Base-by-base conservation (phyloP, 441 rosid genomes). In the Adansonia gregorii region DNA sequence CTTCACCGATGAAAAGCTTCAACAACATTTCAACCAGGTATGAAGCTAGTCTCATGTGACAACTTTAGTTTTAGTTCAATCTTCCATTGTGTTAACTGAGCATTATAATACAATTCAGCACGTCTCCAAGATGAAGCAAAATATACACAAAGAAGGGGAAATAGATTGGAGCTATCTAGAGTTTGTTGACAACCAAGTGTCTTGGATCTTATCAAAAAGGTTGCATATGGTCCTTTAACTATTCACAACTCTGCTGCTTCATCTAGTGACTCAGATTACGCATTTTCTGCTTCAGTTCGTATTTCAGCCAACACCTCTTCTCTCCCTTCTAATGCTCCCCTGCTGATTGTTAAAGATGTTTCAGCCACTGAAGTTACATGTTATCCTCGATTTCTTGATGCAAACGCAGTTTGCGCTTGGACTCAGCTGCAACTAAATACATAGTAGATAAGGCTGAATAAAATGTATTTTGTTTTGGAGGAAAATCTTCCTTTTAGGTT, bases 101-200 rank as follows among this genome's bases (percentile, higher is more conserved):
- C 20, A 67, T 24, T 41, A 61, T 80, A 24, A 67, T 78, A 48
- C 73, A 73, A 70, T 89, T 35, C 92, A 91, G 95, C 95, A 91
- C 74, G 93, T 91, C 69, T 91, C 89, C 74, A 91, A 91, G 82
- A 91, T 88, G 93, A 93, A 91, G 84, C 95, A 91, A 80, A 93
- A 89, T 63, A 93, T 88, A 75, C 89, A 91, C 76, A 85, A 86
- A 71, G 84, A 86, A 83, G 95, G 89, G 78, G 87, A 88, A 84
- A 91, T 91, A 58, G 72, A 85, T 35, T 91, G 95, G 95, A 91
- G 95, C 86, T 89, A 89, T 81, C 85, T 91, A n/a, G 95, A 91
- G 71, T 91, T 91, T 80, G 85, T 91, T 74, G 95, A 91, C 79
- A 91, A 91, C 80, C 87, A 89, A 77, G 90, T 83, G 89, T 91